Percentiles rank a stretch among this genome's conserved stretches.
These are phyloP conservation scores for Penicillium crustosum DNA, from an alignment of 2,329 filamentous ascomycete genomes.

Conservation along the genomic window DNA sequence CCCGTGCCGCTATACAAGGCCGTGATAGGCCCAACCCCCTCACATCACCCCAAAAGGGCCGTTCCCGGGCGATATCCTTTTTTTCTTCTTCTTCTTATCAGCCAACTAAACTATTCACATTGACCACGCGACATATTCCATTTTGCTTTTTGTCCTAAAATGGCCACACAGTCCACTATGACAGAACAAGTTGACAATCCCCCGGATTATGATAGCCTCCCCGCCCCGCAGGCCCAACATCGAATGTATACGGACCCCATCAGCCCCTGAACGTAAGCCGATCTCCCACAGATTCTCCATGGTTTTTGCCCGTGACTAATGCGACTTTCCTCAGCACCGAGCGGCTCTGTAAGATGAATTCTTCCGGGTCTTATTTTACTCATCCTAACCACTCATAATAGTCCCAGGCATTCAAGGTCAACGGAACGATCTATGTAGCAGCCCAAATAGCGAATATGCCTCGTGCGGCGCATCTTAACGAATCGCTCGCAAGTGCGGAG, in stretches of 20 bases:
- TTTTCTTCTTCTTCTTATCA: not conserved
- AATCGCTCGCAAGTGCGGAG: not conserved
- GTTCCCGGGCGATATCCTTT: not conserved
- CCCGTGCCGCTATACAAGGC: not conserved
- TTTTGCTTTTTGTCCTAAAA: not conserved
- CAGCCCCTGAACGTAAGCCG: not conserved
- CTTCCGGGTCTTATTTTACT: not conserved
- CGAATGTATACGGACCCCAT: not conserved
- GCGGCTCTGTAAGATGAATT: not conserved
- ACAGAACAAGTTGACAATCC: not conserved
- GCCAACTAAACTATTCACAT: not conserved
- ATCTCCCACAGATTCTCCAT: not conserved
- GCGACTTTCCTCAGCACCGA: not conserved
- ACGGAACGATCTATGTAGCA: conserved; percentile 5
- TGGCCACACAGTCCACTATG: not conserved
- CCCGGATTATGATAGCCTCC: not conserved
- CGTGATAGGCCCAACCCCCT: not conserved
- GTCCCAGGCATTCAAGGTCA: conserved; percentile 7
- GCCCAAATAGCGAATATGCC: not conserved
- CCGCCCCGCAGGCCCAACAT: not conserved
- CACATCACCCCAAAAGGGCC: not conserved
- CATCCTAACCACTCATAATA: not conserved
- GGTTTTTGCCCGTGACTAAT: not conserved
- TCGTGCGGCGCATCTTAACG: not conserved
- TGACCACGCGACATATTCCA: not conserved